These are phyloP conservation scores for Diospyros kaki DNA, from an alignment of 148 eudicot genomes.

Conservation along the genomic window DNA sequence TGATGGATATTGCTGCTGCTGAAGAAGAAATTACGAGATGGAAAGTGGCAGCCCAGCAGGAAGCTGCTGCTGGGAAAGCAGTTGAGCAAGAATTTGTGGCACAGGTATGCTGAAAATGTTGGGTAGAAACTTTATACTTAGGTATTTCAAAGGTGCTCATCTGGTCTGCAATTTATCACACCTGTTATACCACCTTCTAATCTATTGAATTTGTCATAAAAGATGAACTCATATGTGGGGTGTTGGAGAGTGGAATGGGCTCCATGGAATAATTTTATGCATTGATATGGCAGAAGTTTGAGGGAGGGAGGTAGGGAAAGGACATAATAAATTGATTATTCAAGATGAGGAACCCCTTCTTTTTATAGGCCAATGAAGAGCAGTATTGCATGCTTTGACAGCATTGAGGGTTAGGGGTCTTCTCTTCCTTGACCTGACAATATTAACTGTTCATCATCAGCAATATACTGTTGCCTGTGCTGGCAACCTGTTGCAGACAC, in stretches of 20 bases:
- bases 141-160: neutral
- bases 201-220: neutral
- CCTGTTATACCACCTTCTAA: neutral
- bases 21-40: constrained; percentile 98
- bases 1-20: constrained; percentile 89
- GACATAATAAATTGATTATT: too few species aligned
- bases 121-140: neutral
- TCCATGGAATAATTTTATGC: too few species aligned
- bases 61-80: constrained; percentile 94
- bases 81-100: constrained; percentile 77
- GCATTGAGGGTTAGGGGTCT: too few species aligned
- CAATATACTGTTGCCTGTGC: too few species aligned
- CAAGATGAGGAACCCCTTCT: too few species aligned
- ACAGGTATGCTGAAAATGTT: constrained; percentile 45
- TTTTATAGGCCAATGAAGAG: too few species aligned
- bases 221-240: neutral
- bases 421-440: too few species aligned
- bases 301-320: too few species aligned
- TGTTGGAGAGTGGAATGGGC: neutral
- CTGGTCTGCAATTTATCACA: neutral
- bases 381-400: too few species aligned
- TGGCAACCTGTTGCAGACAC: too few species aligned
- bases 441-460: too few species aligned
- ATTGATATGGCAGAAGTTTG: too few species aligned
- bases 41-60: constrained; percentile 96